These are phyloP conservation scores for Aureobasidium sp. DNA, from an alignment of 2,329 filamentous ascomycete genomes.

Conservation along the genomic window DNA sequence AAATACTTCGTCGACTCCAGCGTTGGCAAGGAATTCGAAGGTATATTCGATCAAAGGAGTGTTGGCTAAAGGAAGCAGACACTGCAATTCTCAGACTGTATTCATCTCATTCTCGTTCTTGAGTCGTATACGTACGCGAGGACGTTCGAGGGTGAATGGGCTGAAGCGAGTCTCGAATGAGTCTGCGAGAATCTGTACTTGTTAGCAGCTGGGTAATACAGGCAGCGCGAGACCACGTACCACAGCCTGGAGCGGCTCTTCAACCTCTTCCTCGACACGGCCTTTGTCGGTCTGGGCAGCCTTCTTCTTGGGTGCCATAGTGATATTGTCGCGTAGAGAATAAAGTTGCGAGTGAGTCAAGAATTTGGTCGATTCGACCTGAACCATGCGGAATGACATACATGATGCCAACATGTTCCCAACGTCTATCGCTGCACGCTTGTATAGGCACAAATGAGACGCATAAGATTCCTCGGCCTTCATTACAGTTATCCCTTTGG, in stretches of 20 bases:
- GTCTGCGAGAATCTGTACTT: conserved; percentile 71
- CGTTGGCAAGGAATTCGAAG: conserved; percentile 89
- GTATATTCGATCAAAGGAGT: conserved; percentile 96
- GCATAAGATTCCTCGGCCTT: conserved; percentile 2
- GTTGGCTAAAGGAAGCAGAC: conserved; percentile 87
- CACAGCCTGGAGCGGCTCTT: conserved; percentile 57
- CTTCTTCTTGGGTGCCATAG: conserved; percentile 46
- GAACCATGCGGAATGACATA: background rate
- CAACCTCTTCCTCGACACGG: conserved; percentile 50
- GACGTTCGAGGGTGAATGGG: conserved; percentile 81
- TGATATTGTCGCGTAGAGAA: background rate
- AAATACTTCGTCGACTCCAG: conserved; percentile 89
- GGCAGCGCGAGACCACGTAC: conserved; percentile 32
- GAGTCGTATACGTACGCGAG: conserved; percentile 57
- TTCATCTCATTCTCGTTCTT: background rate
- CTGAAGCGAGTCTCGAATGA: conserved; percentile 88
- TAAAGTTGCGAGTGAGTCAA: conserved; percentile 7
- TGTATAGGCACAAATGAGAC: background rate
- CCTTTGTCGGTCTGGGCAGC: conserved; percentile 30
- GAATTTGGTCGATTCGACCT: background rate
- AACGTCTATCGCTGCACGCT: background rate
- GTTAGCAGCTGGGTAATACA: background rate
- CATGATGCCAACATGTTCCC: background rate
- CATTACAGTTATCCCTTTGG: background rate
- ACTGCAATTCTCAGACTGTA: conserved; percentile 46